Percentiles rank a stretch among this genome's conserved stretches.
phyloP scores from a whole-genome alignment of 306 rosid species.

The Leucaena leucocephala region DNA sequence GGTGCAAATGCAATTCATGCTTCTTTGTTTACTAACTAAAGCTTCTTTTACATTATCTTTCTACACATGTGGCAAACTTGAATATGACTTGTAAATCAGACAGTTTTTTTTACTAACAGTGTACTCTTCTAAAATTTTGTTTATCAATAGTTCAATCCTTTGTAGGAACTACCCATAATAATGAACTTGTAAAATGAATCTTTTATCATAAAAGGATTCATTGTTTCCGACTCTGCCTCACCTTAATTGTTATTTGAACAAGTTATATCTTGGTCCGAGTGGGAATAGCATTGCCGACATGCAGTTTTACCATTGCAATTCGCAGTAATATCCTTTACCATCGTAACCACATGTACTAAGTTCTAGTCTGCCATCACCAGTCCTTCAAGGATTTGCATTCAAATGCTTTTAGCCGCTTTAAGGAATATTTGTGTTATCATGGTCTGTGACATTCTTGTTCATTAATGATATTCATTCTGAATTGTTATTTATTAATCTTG shows the following conservation, averaged over 20 bases:
- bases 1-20: not conserved
- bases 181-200: too few species aligned
- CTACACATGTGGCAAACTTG: too few species aligned
- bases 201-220: too few species aligned
- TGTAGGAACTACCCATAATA: too few species aligned
- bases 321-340: not conserved
- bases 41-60: not conserved
- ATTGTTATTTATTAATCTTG: slow-evolving; percentile 32
- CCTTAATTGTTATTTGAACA: too few species aligned
- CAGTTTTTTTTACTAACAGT: not conserved
- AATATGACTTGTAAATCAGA: too few species aligned
- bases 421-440: not conserved
- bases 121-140: not conserved
- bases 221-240: too few species aligned
- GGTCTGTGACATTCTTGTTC: slow-evolving; percentile 7
- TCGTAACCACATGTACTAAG: not conserved
- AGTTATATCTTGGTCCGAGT: too few species aligned
- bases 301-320: not conserved
- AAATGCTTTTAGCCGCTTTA: slow-evolving; percentile 17
- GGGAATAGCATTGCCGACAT: not conserved
- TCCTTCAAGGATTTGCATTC: not conserved
- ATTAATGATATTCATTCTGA: not conserved
- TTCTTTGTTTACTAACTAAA: not conserved
- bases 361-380: slow-evolving; percentile 8
- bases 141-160: too few species aligned